These are phyloP conservation scores for Paraphoma chrysanthemicola DNA, from an alignment of 2,329 filamentous ascomycete genomes.

Conservation along the genomic window DNA sequence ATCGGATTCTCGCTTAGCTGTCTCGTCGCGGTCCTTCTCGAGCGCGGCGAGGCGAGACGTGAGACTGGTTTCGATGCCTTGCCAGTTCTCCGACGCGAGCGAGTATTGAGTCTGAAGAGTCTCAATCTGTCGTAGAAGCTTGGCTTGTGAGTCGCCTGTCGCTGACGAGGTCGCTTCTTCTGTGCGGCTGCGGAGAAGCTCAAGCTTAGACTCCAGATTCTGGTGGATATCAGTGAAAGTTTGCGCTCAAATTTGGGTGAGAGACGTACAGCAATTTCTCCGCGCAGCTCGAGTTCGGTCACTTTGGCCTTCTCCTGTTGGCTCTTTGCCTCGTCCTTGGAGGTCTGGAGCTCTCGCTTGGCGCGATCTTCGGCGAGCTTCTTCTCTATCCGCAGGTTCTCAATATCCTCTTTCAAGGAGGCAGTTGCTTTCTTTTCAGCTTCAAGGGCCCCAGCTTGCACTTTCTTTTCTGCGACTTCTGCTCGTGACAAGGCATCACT, in stretches of 20 bases:
- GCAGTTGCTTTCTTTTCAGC: slow-evolving; percentile 65
- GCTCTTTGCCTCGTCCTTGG: slow-evolving; percentile 75
- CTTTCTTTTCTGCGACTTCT: slow-evolving; percentile 70
- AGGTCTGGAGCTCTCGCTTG: slow-evolving; percentile 71
- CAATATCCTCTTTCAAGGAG: slow-evolving; percentile 69
- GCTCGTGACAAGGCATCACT: slow-evolving; percentile 71
- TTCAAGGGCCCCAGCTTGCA: slow-evolving; percentile 71
- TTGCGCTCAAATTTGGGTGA: not conserved
- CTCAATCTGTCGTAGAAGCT: slow-evolving; percentile 91
- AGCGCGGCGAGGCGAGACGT: slow-evolving; percentile 77
- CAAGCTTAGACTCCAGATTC: slow-evolving; percentile 85
- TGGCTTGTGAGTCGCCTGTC: slow-evolving; percentile 83
- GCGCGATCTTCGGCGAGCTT: slow-evolving; percentile 75
- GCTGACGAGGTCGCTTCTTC: slow-evolving; percentile 89
- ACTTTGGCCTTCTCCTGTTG: slow-evolving; percentile 73
- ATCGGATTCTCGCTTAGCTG: slow-evolving; percentile 81
- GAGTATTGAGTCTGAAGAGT: slow-evolving; percentile 95
- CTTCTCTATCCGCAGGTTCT: slow-evolving; percentile 74
- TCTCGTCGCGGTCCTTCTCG: slow-evolving; percentile 91
- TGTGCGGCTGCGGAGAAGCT: slow-evolving; percentile 81
- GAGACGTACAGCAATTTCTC: slow-evolving; percentile 67
- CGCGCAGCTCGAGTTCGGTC: slow-evolving; percentile 77
- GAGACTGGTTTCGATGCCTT: slow-evolving; percentile 88
- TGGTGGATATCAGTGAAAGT: slow-evolving; percentile 43
- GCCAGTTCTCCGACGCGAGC: slow-evolving; percentile 95